Conservation (phyloP, 495 filamentous ascomycete species). For the Penicillium coffeae region DNA sequence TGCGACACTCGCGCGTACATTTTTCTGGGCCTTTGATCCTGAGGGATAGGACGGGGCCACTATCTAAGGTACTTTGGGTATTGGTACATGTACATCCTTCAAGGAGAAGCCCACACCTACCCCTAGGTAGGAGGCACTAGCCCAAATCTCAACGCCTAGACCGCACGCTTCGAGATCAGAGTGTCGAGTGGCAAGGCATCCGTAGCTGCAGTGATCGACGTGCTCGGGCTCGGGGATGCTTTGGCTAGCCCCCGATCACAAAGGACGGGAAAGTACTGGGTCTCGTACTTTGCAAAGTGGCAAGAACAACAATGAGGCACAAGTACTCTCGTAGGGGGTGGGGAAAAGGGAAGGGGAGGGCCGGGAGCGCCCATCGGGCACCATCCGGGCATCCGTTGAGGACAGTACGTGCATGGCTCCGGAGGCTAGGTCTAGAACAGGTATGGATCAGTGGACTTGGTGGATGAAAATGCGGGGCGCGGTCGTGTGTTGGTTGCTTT, state of each 20-base stretch:
- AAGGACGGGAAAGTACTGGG: conserved; percentile 1
- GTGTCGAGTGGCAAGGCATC: conserved; percentile 21
- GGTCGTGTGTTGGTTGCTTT: background rate
- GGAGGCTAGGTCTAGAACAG: conserved; percentile 11
- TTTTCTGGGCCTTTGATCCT: no score
- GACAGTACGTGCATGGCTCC: conserved; percentile 12
- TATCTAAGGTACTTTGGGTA: background rate
- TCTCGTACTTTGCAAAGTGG: conserved; percentile 7
- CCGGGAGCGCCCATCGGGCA: conserved; percentile 9
- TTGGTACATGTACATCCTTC: background rate
- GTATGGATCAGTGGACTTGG: conserved; percentile 17
- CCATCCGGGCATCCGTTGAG: conserved; percentile 8
- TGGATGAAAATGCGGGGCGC: conserved; percentile 17
- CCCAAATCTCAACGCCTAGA: conserved; percentile 19
- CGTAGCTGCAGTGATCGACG: conserved; percentile 24
- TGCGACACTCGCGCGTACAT: no score
- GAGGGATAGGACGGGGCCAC: no score
- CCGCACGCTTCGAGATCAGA: conserved; percentile 6
- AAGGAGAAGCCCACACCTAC: background rate
- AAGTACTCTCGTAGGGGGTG: conserved; percentile 4
- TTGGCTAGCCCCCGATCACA: conserved; percentile 13
- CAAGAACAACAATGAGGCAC: conserved; percentile 13
- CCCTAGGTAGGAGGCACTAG: conserved; percentile 4
- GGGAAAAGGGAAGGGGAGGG: background rate
- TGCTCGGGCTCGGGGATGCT: conserved; percentile 11